Base-by-base conservation (phyloP, 495 filamentous ascomycete species). In the Annulohypoxylon nitens region DNA sequence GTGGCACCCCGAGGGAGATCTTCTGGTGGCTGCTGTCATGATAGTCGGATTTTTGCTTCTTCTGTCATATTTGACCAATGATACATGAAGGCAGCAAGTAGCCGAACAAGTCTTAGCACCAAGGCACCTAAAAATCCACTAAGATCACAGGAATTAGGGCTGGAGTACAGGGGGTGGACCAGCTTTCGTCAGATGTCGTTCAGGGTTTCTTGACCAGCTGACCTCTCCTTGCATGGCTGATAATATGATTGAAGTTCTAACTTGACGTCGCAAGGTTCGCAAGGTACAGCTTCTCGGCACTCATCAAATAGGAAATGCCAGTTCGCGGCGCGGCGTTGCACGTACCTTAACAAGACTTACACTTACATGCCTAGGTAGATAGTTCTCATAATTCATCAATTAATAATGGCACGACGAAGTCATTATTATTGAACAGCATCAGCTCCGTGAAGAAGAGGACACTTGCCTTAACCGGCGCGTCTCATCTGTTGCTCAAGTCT, bases 121-220 rank as follows among this genome's bases (percentile, higher is more conserved):
- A 2, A 30, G 61, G 33, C 30, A 30, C 30, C 30, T 30, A 43
- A 43, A 43, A 69, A 58, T 47, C 25, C 57, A 70, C 41, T 70
- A 63, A 50, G 54, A 54, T 48, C 58, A 63, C 57, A 67, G 33
- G 63, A 64, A 70, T 75, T 75, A 75, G 72, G 72, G 72, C 72
- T 75, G 72, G 72, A 67, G 66, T 67, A 64, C 72, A 75, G 72
- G 72, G 72, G 72, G 67, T 70, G n/a, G 57, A 41, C 55, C 71
- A 74, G 62, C 71, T 74, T 67, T 64, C 60, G 61, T 70, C 62
- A 74, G 71, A 70, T 70, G 62, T 70, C 58, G 50, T 67, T 63
- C 71, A 75, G 72, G 72, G 72, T 70, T 70, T 67, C 67, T 64
- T 64, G 67, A 54, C 67, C 72, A 75, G 67, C 72, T 70, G 72